Percentiles rank a stretch among this genome's conserved stretches.
phyloP scores from a whole-genome alignment of 163 green algal species.

The Prototheca wickerhamii region DNA sequence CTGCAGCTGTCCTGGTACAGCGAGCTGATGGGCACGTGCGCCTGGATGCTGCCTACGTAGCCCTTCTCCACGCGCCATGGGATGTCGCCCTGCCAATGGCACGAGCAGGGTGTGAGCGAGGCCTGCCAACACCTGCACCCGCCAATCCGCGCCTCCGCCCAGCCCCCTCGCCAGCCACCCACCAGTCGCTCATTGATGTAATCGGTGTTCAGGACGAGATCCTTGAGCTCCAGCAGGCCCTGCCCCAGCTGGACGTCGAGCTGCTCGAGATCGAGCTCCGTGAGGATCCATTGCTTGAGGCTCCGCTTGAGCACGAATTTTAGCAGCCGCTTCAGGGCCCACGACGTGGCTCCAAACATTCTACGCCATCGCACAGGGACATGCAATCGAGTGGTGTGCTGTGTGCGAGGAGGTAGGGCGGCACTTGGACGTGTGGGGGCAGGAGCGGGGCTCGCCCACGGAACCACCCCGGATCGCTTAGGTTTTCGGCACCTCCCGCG shows the following conservation, averaged over 20 bases:
- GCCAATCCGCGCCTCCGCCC: background rate
- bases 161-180: background rate
- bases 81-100: background rate
- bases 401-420: too few relatives aligned
- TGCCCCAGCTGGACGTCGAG: conserved; percentile 43
- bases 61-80: background rate
- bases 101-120: background rate
- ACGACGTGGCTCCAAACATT: conserved; percentile 6
- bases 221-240: conserved; percentile 45
- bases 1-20: conserved; percentile 21
- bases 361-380: background rate
- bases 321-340: conserved; percentile 39
- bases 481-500: too few relatives aligned
- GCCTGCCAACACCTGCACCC: background rate
- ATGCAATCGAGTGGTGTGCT: background rate
- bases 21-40: conserved; percentile 27
- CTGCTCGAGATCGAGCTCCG: conserved; percentile 53
- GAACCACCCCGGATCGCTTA: too few relatives aligned
- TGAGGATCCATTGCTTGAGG: conserved; percentile 27
- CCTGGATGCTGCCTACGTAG: conserved; percentile 8
- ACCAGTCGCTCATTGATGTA: conserved; percentile 50
- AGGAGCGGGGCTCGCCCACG: too few relatives aligned
- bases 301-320: conserved; percentile 57
- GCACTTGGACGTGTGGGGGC: too few relatives aligned
- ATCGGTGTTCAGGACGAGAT: conserved; percentile 47